Base-by-base conservation (phyloP, 2,329 filamentous ascomycete genomes). In the Epichloe coenophiala region DNA sequence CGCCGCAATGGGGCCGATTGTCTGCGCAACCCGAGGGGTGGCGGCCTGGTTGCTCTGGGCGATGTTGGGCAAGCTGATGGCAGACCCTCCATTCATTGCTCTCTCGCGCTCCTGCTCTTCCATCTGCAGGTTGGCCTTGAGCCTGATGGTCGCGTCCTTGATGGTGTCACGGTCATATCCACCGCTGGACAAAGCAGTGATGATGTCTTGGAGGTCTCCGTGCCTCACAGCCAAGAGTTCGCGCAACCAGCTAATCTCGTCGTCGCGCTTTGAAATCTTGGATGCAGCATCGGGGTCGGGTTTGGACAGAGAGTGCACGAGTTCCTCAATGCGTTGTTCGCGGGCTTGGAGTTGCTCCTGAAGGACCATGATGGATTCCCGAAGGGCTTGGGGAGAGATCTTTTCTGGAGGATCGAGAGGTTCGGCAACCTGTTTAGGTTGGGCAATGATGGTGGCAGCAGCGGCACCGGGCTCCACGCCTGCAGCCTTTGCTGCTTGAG, bases 301-400 rank as follows among this genome's bases (percentile, higher is more conserved):
- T 53, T 78, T 76, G 17, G 78, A 70, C 7, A 89, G 72, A 48
- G 82, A 75, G 48, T 83, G 77, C 67, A 95, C 88, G 12, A 97
- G 82, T 55, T 84, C 80, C 64, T 98, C 93, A 57, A 97, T 95
- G 39, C 81, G 83, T 53, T 84, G 78, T 69, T 98, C 93, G 49
- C 93, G 89, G 59, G 93, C 88, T 65, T 97, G 93, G 6, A 98
- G 77, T 66, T 98, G 93, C 66, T 97, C 91, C 68, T 98, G 93
- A 27, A 98, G 75, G 17, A 96, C 93, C 68, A 95, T 83, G 62
- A 98, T 96, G 1, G 90, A 95, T 68, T 98, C 93, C 33, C 93
- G 85, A 35, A 98, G 78, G 6, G 93, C 93, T 67, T 97, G 91
- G 1, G 88, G 88, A 2, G 91, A 96, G 52, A 96, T 88, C 73